These are phyloP conservation scores for Xanthoparmelia taractica DNA, from an alignment of 495 filamentous ascomycete species.

Conservation along the genomic window DNA sequence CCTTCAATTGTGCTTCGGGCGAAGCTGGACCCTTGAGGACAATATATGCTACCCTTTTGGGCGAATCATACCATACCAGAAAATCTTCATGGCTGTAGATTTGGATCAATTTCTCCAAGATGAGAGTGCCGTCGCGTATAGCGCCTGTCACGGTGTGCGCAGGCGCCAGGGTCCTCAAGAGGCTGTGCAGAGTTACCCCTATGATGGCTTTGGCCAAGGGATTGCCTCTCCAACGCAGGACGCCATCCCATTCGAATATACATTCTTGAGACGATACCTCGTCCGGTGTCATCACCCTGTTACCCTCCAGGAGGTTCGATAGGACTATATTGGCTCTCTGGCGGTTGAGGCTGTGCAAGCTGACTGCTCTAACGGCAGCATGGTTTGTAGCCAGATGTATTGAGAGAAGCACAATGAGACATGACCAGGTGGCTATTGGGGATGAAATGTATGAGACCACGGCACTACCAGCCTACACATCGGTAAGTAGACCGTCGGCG, in stretches of 20 bases:
- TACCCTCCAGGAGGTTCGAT: slow-evolving; percentile 44
- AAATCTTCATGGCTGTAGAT: slow-evolving; percentile 47
- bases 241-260: slow-evolving; percentile 60
- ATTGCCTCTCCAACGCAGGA: slow-evolving; percentile 49
- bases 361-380: slow-evolving; percentile 72
- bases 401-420: slow-evolving; percentile 61
- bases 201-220: slow-evolving; percentile 44
- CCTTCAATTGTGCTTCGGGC: slow-evolving; percentile 49
- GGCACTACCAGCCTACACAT: slow-evolving; percentile 58
- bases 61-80: slow-evolving; percentile 43
- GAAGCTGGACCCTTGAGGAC: slow-evolving; percentile 55
- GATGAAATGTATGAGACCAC: slow-evolving; percentile 70
- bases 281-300: slow-evolving; percentile 48
- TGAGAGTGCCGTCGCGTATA: slow-evolving; percentile 26
- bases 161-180: slow-evolving; percentile 32
- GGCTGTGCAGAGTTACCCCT: slow-evolving; percentile 36
- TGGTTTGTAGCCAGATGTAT: slow-evolving; percentile 79
- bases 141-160: slow-evolving; percentile 36
- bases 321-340: slow-evolving; percentile 80
- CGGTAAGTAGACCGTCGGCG: slow-evolving; percentile 4
- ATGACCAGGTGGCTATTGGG: slow-evolving; percentile 64
- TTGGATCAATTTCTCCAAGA: slow-evolving; percentile 39
- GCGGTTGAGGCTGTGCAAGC: slow-evolving; percentile 77
- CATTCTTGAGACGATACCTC: slow-evolving; percentile 59
- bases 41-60: slow-evolving; percentile 40